A percentile compares a stretch with the other conserved stretches of the same genome.
Evolutionary conservation across 371 early-diverging fungal species (phyloP).

Genomic region (Mucor irregularis): DNA sequence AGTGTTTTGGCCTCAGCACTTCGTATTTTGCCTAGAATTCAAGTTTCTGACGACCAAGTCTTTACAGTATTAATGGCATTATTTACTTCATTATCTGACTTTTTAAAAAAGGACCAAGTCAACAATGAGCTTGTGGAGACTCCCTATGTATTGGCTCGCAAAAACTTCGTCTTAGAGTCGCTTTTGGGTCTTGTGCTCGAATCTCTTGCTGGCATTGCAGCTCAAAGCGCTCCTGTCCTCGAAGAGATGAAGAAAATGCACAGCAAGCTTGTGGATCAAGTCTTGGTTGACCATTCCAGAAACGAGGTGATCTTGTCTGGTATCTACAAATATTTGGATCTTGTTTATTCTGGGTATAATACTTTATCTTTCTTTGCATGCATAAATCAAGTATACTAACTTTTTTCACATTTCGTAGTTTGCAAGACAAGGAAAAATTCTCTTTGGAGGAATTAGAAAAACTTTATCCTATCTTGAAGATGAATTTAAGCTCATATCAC

Average conservation of each 20-base stretch:
- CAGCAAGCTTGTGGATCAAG: constrained; percentile 35
- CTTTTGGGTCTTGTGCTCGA: constrained; percentile 57
- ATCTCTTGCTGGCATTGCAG: constrained; percentile 45
- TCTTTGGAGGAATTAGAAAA: constrained; percentile 35
- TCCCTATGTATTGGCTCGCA: constrained; percentile 53
- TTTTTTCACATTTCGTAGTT: not conserved
- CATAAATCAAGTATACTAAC: not conserved
- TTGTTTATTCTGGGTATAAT: constrained; percentile 52
- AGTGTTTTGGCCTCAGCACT: constrained; percentile 32
- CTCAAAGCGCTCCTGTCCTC: constrained; percentile 23
- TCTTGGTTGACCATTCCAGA: constrained; percentile 43
- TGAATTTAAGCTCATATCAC: constrained; percentile 61
- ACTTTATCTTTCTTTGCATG: not conserved
- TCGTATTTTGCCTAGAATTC: constrained; percentile 54
- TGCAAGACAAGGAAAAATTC: constrained; percentile 41
- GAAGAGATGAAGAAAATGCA: constrained; percentile 20
- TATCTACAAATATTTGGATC: constrained; percentile 52
- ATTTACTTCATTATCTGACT: constrained; percentile 36
- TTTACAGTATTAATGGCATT: constrained; percentile 38
- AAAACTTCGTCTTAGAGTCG: constrained; percentile 54
- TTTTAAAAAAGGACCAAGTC: constrained; percentile 34
- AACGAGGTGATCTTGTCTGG: constrained; percentile 64
- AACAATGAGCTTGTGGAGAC: constrained; percentile 33
- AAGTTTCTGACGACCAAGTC: constrained; percentile 39
- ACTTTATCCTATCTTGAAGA: constrained; percentile 57